A percentile compares a stretch with the other conserved stretches of the same genome.
Evolutionary conservation across 2,329 filamentous ascomycete species (phyloP).

Genomic region (Ascochyta fabae): DNA sequence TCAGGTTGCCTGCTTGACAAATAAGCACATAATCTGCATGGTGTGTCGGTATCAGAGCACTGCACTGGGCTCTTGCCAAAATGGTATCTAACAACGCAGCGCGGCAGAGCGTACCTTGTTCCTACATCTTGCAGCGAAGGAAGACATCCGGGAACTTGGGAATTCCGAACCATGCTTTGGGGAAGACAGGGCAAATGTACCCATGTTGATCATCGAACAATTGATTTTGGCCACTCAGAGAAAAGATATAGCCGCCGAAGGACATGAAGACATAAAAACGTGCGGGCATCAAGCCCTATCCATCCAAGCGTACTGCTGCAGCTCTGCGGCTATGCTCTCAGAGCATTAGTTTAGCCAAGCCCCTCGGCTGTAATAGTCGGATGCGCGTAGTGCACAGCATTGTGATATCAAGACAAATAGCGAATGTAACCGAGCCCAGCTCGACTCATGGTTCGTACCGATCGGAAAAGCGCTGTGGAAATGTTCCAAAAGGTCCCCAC

Average conservation of each 20-base stretch:
- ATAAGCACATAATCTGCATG: background rate
- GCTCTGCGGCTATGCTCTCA: constrained; percentile 8
- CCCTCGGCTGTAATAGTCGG: constrained; percentile 4
- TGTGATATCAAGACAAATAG: constrained; percentile 1
- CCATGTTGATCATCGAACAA: constrained; percentile 2
- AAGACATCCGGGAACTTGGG: constrained; percentile 3
- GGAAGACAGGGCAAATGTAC: constrained; percentile 1
- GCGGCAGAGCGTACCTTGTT: constrained; percentile 8
- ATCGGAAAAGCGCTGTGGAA: constrained; percentile 30
- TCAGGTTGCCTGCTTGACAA: constrained; percentile 8
- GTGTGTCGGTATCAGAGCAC: background rate
- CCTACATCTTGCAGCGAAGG: background rate
- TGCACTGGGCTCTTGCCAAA: background rate
- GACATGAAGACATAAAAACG: constrained; percentile 6
- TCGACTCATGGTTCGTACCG: background rate
- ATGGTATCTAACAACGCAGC: constrained; percentile 1
- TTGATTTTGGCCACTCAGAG: constrained; percentile 13
- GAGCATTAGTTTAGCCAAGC: background rate
- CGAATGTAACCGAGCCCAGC: constrained; percentile 7
- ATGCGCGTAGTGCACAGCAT: background rate
- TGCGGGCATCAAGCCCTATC: constrained; percentile 9
- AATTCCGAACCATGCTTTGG: constrained; percentile 9
- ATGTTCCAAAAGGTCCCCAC: constrained; percentile 31
- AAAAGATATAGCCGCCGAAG: constrained; percentile 14
- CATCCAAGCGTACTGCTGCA: constrained; percentile 3